phyloP scores from a whole-genome alignment of 2,329 filamentous ascomycete genomes.

The Cercospora sp. region DNA sequence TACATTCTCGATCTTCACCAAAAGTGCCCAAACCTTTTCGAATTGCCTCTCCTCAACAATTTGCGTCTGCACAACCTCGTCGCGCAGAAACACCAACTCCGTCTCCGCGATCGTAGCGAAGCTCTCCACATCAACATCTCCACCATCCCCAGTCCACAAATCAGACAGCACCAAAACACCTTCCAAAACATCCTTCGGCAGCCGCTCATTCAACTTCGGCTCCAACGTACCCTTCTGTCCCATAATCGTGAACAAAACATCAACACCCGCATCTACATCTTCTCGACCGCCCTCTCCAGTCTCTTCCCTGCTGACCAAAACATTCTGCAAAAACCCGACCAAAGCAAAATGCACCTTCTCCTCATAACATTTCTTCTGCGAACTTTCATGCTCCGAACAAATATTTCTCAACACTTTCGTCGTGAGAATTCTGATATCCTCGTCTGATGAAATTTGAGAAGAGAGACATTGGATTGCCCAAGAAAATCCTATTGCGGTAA shows the following conservation, averaged over 20 bases:
- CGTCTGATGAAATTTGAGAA: background rate
- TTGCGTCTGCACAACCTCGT: constrained; percentile 29
- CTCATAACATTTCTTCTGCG: constrained; percentile 30
- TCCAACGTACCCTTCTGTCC: constrained; percentile 26
- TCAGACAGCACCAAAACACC: constrained; percentile 20
- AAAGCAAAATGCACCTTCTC: constrained; percentile 25
- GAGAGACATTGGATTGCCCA: constrained; percentile 25
- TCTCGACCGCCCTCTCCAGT: background rate
- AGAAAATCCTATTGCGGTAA: constrained; percentile 32
- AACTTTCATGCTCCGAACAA: constrained; percentile 39
- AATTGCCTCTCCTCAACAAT: constrained; percentile 21
- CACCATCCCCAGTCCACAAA: constrained; percentile 13
- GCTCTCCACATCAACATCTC: constrained; percentile 24
- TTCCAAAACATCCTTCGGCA: constrained; percentile 20
- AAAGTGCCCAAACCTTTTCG: constrained; percentile 27
- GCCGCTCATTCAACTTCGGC: constrained; percentile 2
- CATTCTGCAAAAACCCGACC: constrained; percentile 18
- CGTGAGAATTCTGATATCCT: constrained; percentile 26
- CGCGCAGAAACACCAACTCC: constrained; percentile 30
- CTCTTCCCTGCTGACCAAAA: background rate
- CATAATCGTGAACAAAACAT: constrained; percentile 35
- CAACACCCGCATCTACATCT: constrained; percentile 15
- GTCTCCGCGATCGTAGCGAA: constrained; percentile 31
- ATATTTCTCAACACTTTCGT: constrained; percentile 48
- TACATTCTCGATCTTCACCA: constrained; percentile 15